Evolutionary conservation across 78 protist genomes (phyloP).

Genomic region (Speleostelium caveatum): DNA sequence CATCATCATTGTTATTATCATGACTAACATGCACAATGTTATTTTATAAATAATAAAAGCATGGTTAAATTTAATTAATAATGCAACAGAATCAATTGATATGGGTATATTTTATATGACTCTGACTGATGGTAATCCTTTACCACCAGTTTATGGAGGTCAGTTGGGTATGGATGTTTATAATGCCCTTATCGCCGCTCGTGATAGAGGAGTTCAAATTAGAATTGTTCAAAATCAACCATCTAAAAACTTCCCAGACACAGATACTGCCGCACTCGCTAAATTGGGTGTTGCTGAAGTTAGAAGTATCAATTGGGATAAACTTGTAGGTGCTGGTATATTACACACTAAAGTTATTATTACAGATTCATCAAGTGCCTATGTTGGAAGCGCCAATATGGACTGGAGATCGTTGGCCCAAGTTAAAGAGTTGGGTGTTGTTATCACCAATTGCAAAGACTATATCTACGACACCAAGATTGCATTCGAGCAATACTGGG

Average conservation of each 20-base stretch:
- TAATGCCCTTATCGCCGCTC: conserved; percentile 52
- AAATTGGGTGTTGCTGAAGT: conserved; percentile 71
- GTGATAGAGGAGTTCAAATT: conserved; percentile 47
- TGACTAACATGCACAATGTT: not conserved
- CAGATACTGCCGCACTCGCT: conserved; percentile 37
- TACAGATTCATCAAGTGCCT: conserved; percentile 31
- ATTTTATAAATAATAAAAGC: not conserved
- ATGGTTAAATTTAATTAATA: conserved; percentile 51
- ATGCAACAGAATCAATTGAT: conserved; percentile 70
- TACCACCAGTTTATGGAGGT: conserved; percentile 55
- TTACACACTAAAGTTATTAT: conserved; percentile 72
- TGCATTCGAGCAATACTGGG: conserved; percentile 82
- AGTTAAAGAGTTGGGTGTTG: conserved; percentile 91
- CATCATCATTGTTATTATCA: not conserved
- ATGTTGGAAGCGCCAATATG: conserved; percentile 80
- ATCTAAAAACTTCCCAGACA: conserved; percentile 32
- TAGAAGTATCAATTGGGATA: conserved; percentile 49
- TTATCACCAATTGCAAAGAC: conserved; percentile 68
- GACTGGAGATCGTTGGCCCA: conserved; percentile 93
- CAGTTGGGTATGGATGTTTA: conserved; percentile 62
- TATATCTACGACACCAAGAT: conserved; percentile 76
- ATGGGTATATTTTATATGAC: conserved; percentile 79
- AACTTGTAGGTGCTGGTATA: conserved; percentile 61
- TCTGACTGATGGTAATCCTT: conserved; percentile 49
- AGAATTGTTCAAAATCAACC: conserved; percentile 79